Evolutionary conservation across 345 rosid genomes (phyloP).

Genomic region (Gynandropsis gynandra): DNA sequence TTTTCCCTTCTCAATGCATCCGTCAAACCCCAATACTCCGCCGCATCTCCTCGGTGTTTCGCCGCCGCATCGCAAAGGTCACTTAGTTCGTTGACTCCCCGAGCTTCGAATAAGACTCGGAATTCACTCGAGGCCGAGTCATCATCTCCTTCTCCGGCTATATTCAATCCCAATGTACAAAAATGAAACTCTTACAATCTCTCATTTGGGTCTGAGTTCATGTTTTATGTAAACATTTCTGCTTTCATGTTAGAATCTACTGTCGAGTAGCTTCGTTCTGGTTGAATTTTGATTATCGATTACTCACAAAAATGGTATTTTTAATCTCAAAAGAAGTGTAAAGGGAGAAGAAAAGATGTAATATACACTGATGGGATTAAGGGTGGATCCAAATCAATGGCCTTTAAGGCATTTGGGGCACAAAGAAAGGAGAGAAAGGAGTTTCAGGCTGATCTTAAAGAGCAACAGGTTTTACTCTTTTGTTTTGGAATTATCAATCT

Average conservation of each 20-base stretch:
- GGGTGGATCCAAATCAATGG: constrained; percentile 38
- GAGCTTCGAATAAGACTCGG: constrained; percentile 20
- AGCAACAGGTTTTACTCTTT: constrained; percentile 38
- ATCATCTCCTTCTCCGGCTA: constrained; percentile 21
- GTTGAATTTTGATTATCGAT: not conserved
- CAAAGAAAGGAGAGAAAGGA: constrained; percentile 64
- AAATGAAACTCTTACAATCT: not conserved
- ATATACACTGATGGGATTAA: constrained; percentile 24
- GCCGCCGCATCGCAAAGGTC: constrained; percentile 25
- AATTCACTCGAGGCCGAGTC: constrained; percentile 24
- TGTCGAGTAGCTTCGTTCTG: not conserved
- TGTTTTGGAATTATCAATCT: not conserved
- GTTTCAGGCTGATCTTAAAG: constrained; percentile 43
- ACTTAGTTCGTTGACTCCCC: no score
- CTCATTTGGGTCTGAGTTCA: not conserved
- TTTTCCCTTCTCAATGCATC: constrained; percentile 47
- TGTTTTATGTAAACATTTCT: no score
- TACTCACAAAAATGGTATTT: no score
- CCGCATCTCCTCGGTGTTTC: constrained; percentile 34
- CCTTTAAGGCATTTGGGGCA: constrained; percentile 49
- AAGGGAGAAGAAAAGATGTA: constrained; percentile 40
- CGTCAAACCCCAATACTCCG: constrained; percentile 32
- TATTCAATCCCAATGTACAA: constrained; percentile 28
- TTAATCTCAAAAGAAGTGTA: constrained; percentile 39
- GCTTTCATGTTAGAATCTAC: not conserved